Conservation (phyloP, 129 eudicot species). For the Artemisia annua region DNA sequence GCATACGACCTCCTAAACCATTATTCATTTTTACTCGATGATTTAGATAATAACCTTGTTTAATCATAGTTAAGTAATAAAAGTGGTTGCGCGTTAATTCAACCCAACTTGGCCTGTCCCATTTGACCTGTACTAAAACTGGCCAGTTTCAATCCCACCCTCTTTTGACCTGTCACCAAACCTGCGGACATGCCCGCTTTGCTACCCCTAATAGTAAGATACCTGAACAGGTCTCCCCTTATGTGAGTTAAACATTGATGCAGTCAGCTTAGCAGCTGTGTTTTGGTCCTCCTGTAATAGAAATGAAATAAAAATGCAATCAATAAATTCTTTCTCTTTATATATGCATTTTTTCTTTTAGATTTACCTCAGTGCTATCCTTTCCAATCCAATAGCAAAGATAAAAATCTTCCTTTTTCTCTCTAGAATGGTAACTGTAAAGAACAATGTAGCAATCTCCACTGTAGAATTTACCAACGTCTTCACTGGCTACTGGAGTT, state of each 20-base stretch:
- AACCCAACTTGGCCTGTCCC: too few relatives aligned
- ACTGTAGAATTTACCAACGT: conserved; percentile 86
- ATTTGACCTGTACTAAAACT: too few relatives aligned
- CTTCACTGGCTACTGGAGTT: conserved; percentile 67
- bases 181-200: not conserved
- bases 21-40: not conserved
- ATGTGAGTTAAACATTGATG: conserved; percentile 82
- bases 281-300: conserved; percentile 71
- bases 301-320: conserved; percentile 14
- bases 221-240: conserved; percentile 94
- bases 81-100: too few relatives aligned
- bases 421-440: conserved; percentile 83
- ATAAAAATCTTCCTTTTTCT: conserved; percentile 86
- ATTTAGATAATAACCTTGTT: not conserved
- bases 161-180: not conserved
- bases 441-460: conserved; percentile 98
- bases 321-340: conserved; percentile 4
- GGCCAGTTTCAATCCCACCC: too few relatives aligned
- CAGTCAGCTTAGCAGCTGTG: conserved; percentile 69
- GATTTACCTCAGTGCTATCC: conserved; percentile 88
- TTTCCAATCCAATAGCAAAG: conserved; percentile 96
- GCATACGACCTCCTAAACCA: not conserved
- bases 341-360: not conserved
- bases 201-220: conserved; percentile 10
- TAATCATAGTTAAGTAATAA: conserved; percentile 2